Base-by-base conservation (phyloP, 352 stramenopile genomes). In the Phytophthora ramorum region DNA sequence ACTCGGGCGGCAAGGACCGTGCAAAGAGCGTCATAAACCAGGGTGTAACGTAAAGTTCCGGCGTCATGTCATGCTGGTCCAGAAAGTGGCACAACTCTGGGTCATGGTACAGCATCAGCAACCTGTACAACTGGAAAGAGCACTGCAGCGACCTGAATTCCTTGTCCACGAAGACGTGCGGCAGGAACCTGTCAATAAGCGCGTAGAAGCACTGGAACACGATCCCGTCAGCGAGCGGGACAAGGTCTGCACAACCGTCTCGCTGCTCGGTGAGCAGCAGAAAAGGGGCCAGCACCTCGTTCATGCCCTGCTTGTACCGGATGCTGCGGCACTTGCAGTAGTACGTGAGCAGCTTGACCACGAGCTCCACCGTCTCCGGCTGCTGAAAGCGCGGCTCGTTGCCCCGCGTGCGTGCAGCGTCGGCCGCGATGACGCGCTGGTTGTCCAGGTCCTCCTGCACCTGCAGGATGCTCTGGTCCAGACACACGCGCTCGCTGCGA, bases 1-100 rank as follows among this genome's bases (percentile, higher is more conserved):
- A 70, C 2, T 91, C 78, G 0, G 80, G 81, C 22, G 81, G 68
- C 30, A 97, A 62, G 9, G 83, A 95, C 20, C 90, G 78, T 22
- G 93, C 89, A 75, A 98, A 97, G 3, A 98, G 78, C 66, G 93
- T 98, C 79, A 98, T 96, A 69, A 98, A 97, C 93, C 92, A 98
- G 17, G 92, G 92, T 34, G 92, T 98, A 6, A 96, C 90, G 65
- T 98, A 98, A 2, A 98, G 74, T 61, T 98, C 93, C 6, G 93
- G 93, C 7, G 86, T 95, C 87, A 98, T 93, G 35, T 96, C 85
- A 59, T 97, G 84, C 66, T 95, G 82, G 64, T 98, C 93, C 14
- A 98, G 64, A 58, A 81, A 92, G 45, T 90, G 82, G 49, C 89
- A 96, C 12, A 98, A 70, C 63, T 83, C 79, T 1, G 93, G 93